Conservation (phyloP, 768 basidiomycete genomes). For the Pholiota molesta region DNA sequence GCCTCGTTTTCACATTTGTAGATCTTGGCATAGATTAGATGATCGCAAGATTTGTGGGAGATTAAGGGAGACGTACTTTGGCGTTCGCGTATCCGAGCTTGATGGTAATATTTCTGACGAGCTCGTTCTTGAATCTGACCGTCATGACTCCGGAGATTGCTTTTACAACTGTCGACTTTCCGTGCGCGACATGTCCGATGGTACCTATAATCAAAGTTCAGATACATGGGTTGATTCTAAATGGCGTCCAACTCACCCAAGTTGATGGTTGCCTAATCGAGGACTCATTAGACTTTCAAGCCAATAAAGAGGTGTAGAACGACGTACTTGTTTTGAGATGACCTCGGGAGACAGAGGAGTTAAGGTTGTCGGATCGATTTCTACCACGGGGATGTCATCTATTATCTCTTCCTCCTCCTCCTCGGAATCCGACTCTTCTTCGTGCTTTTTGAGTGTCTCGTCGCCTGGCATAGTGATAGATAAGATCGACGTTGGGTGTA, state of each 20-base stretch:
- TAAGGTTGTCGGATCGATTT: conserved; percentile 80
- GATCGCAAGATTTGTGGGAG: conserved; percentile 3
- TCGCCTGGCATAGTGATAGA: conserved; percentile 60
- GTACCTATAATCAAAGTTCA: conserved; percentile 61
- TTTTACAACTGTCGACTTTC: conserved; percentile 96
- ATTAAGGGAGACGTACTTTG: conserved; percentile 61
- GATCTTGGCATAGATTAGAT: conserved; percentile 58
- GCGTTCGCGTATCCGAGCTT: conserved; percentile 99
- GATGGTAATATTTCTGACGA: conserved; percentile 98
- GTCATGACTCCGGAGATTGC: conserved; percentile 99
- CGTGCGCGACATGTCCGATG: conserved; percentile 98
- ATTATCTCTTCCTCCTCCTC: conserved; percentile 59
- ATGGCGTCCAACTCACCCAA: conserved; percentile 55
- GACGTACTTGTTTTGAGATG: conserved; percentile 84
- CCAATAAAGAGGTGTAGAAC: neutral
- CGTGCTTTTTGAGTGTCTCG: conserved; percentile 64
- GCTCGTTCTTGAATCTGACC: conserved; percentile 98
- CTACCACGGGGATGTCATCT: conserved; percentile 63
- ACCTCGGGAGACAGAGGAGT: conserved; percentile 90
- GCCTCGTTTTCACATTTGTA: conserved; percentile 96
- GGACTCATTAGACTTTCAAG: neutral
- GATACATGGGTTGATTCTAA: conserved; percentile 4
- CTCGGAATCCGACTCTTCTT: conserved; percentile 71
- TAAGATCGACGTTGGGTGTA: conserved; percentile 14
- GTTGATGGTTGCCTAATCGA: conserved; percentile 86